Percentiles rank a stretch among this genome's conserved stretches.
Evolutionary conservation across 257 asterid species (phyloP).

Genomic region (Linaria vulgaris): DNA sequence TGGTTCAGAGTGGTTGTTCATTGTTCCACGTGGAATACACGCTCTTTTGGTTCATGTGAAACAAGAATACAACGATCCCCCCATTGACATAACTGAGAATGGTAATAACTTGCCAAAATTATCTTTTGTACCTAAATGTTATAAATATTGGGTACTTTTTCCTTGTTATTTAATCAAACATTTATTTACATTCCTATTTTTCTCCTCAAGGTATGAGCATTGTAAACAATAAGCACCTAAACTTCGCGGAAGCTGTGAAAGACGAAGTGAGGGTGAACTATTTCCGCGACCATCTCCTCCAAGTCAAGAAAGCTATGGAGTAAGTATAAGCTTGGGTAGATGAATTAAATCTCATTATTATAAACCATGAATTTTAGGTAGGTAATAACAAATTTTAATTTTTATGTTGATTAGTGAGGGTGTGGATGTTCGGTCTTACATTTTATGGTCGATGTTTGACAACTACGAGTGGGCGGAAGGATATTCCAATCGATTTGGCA

Average conservation of each 20-base stretch:
- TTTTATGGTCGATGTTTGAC: slow-evolving; percentile 24
- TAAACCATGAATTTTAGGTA: too few species aligned
- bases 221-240: background rate
- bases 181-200: too few species aligned
- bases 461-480: slow-evolving; percentile 28
- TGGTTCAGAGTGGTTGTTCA: slow-evolving; percentile 15
- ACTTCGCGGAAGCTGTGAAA: background rate
- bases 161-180: too few species aligned
- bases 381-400: too few species aligned
- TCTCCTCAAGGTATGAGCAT: slow-evolving; percentile 7
- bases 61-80: slow-evolving; percentile 27
- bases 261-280: background rate
- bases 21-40: slow-evolving; percentile 31
- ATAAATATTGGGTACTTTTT: too few species aligned
- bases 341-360: too few species aligned
- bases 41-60: slow-evolving; percentile 26
- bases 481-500: slow-evolving; percentile 25
- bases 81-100: slow-evolving; percentile 38
- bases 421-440: slow-evolving; percentile 13
- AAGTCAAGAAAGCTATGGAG: slow-evolving; percentile 15
- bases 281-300: slow-evolving; percentile 10
- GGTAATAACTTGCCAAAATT: slow-evolving; percentile 19
- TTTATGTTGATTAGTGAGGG: background rate
- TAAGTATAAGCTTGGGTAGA: background rate
- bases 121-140: too few species aligned